Base-by-base conservation (phyloP, 176 grass and related monocot genomes). In the Bromus sterilis region DNA sequence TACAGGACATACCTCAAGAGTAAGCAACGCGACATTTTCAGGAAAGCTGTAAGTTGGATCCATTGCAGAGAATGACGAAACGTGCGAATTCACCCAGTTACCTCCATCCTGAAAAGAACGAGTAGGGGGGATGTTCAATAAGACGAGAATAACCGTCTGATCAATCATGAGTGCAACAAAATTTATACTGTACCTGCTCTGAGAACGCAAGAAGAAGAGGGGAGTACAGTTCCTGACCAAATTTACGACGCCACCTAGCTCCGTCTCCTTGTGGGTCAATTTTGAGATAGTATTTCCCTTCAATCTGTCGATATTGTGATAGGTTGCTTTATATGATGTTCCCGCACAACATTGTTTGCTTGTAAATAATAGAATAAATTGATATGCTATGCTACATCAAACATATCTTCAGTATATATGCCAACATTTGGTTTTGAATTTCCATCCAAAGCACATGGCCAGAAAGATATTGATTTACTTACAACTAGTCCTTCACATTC, bases 171-270 rank as follows among this genome's bases (percentile, higher is more conserved):
- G 34, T 65, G 51, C 55, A 63, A 80, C 28, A 83, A 68, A 53
- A 84, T 77, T 11, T 49, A 59, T 51, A 23, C 20, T 66, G 66
- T 88, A 98, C 95, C 95, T 91, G 84, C 74, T 93, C 86, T 72
- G 95, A 84, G 84, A 98, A 98, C 67, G 95, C 90, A 85, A 98
- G 76, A 65, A 98, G 88, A 74, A 98, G 92, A 85, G 95, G 95
- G 40, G 92, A 98, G 86, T 98, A 98, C 34, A 98, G 89, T 87
- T 98, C 95, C 81, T 98, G 95, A 61, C 92, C 92, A 91, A 94
- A 94, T 66, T 86, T 91, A 41, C 90, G 90, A 23, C 92, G 90
- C 95, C 95, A 98, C 82, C 76, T 94, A 69, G 92, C 81, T 56
- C 95, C 95, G 66, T 93, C 92, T 49, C 95, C 92, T 76, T 87